Percentiles rank a stretch among this genome's conserved stretches.
Conservation (phyloP, 805 yeast species). For the Hanseniaspora jakobsenii region DNA sequence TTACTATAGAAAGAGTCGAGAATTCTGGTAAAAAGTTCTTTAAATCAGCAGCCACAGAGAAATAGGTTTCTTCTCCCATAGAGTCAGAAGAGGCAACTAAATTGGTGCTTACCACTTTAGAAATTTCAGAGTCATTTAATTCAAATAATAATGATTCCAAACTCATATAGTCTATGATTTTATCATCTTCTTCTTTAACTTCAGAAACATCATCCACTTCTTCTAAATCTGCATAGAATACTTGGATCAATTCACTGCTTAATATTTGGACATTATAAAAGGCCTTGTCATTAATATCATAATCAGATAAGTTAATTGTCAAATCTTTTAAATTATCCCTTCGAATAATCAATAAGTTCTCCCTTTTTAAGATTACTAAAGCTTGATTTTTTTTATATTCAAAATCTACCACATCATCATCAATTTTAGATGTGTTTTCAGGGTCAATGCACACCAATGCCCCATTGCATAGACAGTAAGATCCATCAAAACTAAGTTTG, state of each 20-base stretch:
- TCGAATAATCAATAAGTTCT: neutral
- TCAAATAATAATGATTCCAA: slow-evolving; percentile 22
- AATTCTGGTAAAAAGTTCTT: slow-evolving; percentile 15
- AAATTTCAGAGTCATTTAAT: slow-evolving; percentile 22
- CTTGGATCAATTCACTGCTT: neutral
- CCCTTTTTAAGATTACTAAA: neutral
- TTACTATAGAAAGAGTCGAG: slow-evolving; percentile 33
- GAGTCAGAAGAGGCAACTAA: slow-evolving; percentile 32
- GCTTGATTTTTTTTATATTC: slow-evolving; percentile 3
- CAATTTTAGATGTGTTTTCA: neutral
- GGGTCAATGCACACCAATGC: neutral
- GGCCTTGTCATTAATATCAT: neutral
- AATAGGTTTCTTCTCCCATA: slow-evolving; percentile 30
- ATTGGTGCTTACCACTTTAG: slow-evolving; percentile 26
- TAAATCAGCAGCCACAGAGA: slow-evolving; percentile 26
- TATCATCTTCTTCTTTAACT: too few relatives aligned
- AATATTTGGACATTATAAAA: slow-evolving; percentile 10
- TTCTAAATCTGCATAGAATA: neutral
- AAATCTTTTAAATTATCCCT: neutral
- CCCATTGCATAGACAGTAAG: neutral
- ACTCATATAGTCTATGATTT: slow-evolving; percentile 22
- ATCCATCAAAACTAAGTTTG: neutral
- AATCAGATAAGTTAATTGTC: neutral
- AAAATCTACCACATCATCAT: slow-evolving; percentile 1
- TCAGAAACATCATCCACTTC: slow-evolving; percentile 10